phyloP scores from a whole-genome alignment of 495 filamentous ascomycete species.

The Tuber indicum region DNA sequence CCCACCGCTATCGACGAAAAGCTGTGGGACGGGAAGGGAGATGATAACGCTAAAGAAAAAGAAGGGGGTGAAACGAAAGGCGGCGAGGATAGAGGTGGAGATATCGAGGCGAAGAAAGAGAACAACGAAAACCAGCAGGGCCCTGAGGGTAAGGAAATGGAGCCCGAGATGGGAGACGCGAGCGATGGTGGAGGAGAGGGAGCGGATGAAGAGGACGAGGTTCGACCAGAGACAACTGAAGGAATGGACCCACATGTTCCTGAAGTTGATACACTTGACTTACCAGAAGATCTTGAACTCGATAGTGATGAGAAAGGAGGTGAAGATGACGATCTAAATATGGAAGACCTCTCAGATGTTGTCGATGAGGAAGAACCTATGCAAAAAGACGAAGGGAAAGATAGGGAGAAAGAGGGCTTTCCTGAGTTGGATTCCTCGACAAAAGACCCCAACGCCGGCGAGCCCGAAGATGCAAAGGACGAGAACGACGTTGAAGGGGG shows the following conservation, averaged over 20 bases:
- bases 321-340: conserved; percentile 59
- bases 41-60: conserved; percentile 71
- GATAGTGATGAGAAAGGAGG: conserved; percentile 61
- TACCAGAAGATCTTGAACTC: conserved; percentile 66
- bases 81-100: conserved; percentile 57
- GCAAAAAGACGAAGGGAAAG: conserved; percentile 54
- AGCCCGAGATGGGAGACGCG: conserved; percentile 52
- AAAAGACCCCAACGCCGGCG: conserved; percentile 18
- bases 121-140: conserved; percentile 49
- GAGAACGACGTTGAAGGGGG: conserved; percentile 33
- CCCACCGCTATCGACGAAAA: conserved; percentile 90
- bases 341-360: conserved; percentile 55
- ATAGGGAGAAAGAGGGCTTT: conserved; percentile 47
- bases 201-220: conserved; percentile 55
- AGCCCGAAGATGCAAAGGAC: conserved; percentile 27
- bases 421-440: conserved; percentile 30
- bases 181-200: conserved; percentile 54
- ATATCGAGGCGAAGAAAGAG: conserved; percentile 56
- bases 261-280: conserved; percentile 59
- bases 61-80: conserved; percentile 67
- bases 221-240: conserved; percentile 54
- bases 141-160: conserved; percentile 48
- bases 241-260: conserved; percentile 66
- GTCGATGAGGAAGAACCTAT: conserved; percentile 47
- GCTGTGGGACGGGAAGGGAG: conserved; percentile 83